Evolutionary conservation across 2,329 filamentous ascomycete genomes (phyloP).

Genomic region (Lecanicillium sp.): DNA sequence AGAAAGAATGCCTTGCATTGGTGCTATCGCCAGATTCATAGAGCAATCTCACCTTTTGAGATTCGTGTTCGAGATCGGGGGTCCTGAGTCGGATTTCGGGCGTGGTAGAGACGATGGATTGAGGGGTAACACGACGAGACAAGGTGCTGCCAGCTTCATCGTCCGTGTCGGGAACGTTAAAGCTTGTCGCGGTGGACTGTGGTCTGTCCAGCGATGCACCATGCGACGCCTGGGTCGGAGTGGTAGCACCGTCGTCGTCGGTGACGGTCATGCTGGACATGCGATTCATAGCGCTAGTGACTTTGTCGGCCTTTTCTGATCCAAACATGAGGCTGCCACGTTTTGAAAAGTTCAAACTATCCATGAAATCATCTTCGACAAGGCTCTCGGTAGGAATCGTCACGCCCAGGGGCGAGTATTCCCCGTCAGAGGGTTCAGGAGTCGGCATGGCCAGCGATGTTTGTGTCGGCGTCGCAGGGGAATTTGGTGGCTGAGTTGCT

Average conservation of each 20-base stretch:
- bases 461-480: constrained; percentile 11
- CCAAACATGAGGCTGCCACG: constrained; percentile 56
- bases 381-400: constrained; percentile 47
- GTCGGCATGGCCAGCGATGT: constrained; percentile 15
- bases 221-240: constrained; percentile 10
- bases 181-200: constrained; percentile 2
- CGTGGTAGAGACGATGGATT: constrained; percentile 14
- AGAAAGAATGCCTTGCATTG: constrained; percentile 37
- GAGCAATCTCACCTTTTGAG: constrained; percentile 60
- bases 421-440: constrained; percentile 17
- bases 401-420: constrained; percentile 36
- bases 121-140: constrained; percentile 5
- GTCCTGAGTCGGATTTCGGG: constrained; percentile 46
- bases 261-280: constrained; percentile 6
- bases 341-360: constrained; percentile 51
- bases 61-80: constrained; percentile 51
- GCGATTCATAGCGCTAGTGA: constrained; percentile 15
- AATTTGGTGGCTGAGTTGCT: constrained; percentile 2
- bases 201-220: neutral
- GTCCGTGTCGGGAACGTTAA: constrained; percentile 11
- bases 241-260: constrained; percentile 14
- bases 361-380: constrained; percentile 50
- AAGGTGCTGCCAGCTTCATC: constrained; percentile 7
- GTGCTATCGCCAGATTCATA: constrained; percentile 51
- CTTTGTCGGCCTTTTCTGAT: constrained; percentile 27